Evolutionary conservation across 805 yeast species (phyloP).

Genomic region (Metschnikowia aberdeeniae): DNA sequence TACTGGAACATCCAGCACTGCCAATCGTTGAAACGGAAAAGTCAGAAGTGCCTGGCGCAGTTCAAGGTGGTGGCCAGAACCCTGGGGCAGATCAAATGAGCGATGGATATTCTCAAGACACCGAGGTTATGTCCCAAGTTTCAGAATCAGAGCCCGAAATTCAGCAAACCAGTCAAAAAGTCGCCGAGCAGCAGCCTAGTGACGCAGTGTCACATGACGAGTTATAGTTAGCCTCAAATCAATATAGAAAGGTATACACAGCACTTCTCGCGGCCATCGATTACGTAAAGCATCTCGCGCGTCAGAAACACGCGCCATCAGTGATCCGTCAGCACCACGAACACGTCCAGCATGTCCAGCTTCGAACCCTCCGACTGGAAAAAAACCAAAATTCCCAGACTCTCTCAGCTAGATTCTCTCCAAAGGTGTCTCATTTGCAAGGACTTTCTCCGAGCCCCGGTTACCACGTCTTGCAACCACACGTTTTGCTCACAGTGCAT

Average conservation of each 20-base stretch:
- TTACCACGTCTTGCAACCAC: slow-evolving; percentile 80
- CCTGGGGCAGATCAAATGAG: no score
- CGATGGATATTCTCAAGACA: no score
- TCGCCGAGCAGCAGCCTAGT: background rate
- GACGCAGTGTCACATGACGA: background rate
- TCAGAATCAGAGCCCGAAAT: no score
- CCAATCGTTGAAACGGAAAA: no score
- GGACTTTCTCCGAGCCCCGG: slow-evolving; percentile 75
- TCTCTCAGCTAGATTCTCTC: slow-evolving; percentile 62
- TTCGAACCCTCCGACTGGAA: slow-evolving; percentile 72
- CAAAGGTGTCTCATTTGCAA: slow-evolving; percentile 86
- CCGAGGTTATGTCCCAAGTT: no score
- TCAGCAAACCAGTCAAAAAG: no score
- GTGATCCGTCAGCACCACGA: background rate
- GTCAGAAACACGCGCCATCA: slow-evolving; percentile 4
- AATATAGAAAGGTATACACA: background rate
- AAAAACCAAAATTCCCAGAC: slow-evolving; percentile 47
- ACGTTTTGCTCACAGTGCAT: slow-evolving; percentile 88
- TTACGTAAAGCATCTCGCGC: background rate
- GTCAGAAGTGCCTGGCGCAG: no score
- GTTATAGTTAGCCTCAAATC: background rate
- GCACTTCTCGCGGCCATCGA: slow-evolving; percentile 1
- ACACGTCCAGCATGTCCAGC: slow-evolving; percentile 1
- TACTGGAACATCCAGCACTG: no score
- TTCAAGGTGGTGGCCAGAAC: no score